phyloP scores from a whole-genome alignment of 768 basidiomycete species.

The Boletales sp. region DNA sequence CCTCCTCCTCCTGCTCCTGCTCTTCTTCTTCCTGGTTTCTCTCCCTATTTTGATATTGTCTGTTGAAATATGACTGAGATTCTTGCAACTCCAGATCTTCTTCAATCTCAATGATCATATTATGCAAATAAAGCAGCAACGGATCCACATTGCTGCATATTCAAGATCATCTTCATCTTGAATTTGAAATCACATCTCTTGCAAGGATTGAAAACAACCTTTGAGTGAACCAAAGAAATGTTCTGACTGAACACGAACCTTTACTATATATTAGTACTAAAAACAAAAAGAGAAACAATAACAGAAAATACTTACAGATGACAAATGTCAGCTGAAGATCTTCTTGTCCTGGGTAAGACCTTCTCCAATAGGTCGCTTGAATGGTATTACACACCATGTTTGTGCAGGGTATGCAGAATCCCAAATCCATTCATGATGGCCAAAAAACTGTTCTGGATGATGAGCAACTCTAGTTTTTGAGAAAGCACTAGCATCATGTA shows the following conservation, averaged over 20 bases:
- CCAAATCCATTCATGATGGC: constrained; percentile 10
- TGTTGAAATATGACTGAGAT: too few species aligned
- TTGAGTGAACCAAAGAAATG: neutral
- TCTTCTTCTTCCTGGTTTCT: too few species aligned
- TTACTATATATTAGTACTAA: neutral
- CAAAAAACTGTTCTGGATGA: neutral
- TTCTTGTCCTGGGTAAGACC: too few species aligned
- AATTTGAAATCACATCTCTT: neutral
- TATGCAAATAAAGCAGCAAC: too few species aligned
- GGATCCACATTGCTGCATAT: too few species aligned
- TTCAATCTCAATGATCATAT: too few species aligned
- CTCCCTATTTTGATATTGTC: too few species aligned
- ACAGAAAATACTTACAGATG: neutral
- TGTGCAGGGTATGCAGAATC: constrained; percentile 8
- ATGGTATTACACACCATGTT: constrained; percentile 3
- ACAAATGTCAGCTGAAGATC: neutral
- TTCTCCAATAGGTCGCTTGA: too few species aligned
- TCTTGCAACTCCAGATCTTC: too few species aligned
- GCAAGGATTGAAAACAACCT: constrained; percentile 7
- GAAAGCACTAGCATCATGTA: constrained; percentile 9
- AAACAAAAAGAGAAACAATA: too few species aligned
- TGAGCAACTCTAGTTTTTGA: neutral
- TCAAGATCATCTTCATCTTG: neutral
- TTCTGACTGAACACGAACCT: neutral
- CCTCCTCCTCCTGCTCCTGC: too few species aligned